Conservation (phyloP, 305 asterid genomes). For the Fraxinus paxiana region DNA sequence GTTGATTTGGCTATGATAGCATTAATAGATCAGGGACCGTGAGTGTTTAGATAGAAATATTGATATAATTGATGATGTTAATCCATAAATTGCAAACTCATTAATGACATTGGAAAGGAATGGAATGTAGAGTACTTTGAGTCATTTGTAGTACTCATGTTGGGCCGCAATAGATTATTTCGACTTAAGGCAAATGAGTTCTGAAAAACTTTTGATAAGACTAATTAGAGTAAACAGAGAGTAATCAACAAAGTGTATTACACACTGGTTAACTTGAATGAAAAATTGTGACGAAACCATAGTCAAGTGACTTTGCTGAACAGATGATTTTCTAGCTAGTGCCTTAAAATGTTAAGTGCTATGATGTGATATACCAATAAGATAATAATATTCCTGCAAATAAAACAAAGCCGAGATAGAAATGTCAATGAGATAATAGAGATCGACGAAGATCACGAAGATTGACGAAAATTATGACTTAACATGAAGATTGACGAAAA, state of each 20-base stretch:
- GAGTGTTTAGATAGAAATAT: background rate
- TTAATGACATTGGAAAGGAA: background rate
- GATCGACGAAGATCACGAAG: background rate
- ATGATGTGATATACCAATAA: background rate
- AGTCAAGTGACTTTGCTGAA: background rate
- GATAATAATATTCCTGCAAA: background rate
- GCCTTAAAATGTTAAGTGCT: background rate
- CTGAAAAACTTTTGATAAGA: background rate
- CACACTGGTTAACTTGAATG: background rate
- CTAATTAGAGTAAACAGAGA: background rate
- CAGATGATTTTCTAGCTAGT: background rate
- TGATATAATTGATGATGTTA: slow-evolving; percentile 4
- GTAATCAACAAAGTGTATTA: background rate
- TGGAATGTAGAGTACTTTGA: background rate
- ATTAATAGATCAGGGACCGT: slow-evolving; percentile 16
- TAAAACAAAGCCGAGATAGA: background rate
- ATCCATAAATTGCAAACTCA: slow-evolving; percentile 6
- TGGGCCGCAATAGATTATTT: background rate
- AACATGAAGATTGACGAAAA: background rate
- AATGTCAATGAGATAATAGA: background rate
- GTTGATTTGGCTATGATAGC: slow-evolving; percentile 8
- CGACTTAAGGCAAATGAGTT: background rate
- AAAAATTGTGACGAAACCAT: background rate
- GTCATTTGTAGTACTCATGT: background rate
- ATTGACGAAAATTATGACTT: background rate